A percentile compares a stretch with the other conserved stretches of the same genome.
Evolutionary conservation across 106 monocot species (phyloP).

Genomic region (Posidonia australis): DNA sequence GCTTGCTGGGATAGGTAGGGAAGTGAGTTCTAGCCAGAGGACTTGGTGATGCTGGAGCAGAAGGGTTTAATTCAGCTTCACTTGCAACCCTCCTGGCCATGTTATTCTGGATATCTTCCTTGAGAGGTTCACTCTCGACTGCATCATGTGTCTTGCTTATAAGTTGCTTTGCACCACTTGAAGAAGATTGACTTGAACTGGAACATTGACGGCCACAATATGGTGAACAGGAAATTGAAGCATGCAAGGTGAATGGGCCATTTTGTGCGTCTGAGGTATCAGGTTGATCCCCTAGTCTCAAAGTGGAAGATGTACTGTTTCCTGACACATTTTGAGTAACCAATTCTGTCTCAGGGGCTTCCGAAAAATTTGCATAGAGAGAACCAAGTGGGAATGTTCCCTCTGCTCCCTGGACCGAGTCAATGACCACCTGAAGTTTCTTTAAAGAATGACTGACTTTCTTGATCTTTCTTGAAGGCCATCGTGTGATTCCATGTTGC

Average conservation of each 20-base stretch:
- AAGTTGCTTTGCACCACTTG: conserved; percentile 17
- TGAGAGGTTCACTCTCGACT: conserved; percentile 21
- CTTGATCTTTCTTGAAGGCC: conserved; percentile 79
- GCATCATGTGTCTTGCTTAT: conserved; percentile 5
- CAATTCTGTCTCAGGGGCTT: conserved; percentile 15
- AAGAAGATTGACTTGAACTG: conserved; percentile 39
- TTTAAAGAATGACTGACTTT: conserved; percentile 62
- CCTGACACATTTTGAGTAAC: not conserved
- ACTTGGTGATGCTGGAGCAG: conserved; percentile 11
- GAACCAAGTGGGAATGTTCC: conserved; percentile 46
- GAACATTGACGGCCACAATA: conserved; percentile 48
- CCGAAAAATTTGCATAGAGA: conserved; percentile 42
- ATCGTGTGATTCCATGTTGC: conserved; percentile 65
- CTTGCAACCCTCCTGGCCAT: conserved; percentile 8
- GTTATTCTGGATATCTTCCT: conserved; percentile 14
- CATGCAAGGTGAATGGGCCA: conserved; percentile 8
- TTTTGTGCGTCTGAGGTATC: conserved; percentile 17
- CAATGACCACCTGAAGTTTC: conserved; percentile 58
- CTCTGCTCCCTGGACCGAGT: conserved; percentile 63
- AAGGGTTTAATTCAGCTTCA: conserved; percentile 6
- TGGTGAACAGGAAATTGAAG: conserved; percentile 32
- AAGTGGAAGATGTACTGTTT: not conserved
- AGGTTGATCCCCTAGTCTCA: conserved; percentile 9
- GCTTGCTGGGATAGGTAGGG: conserved; percentile 6
- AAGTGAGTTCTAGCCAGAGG: conserved; percentile 7